phyloP scores from a whole-genome alignment of 257 asterid genomes.

The Nicotiana sylvestris region DNA sequence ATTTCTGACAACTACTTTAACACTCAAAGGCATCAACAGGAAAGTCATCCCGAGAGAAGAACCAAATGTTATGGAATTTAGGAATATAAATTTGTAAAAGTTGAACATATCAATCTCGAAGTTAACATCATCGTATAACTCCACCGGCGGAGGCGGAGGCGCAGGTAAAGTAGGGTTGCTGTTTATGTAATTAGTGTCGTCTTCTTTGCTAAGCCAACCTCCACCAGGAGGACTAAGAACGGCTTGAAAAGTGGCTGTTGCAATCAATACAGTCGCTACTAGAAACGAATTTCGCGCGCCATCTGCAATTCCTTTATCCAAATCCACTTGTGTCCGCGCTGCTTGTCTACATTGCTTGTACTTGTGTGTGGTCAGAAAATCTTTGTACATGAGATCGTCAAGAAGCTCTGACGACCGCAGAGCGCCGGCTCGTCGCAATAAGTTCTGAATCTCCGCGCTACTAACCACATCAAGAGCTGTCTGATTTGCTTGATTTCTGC shows the following conservation, averaged over 20 bases:
- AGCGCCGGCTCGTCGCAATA: not conserved
- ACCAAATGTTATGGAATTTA: not conserved
- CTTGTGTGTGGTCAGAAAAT: not conserved
- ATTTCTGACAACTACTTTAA: too few species aligned
- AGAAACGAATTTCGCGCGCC: not conserved
- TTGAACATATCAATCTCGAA: not conserved
- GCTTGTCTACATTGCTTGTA: not conserved
- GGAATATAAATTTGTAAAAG: not conserved
- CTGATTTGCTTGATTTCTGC: not conserved
- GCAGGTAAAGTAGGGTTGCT: not conserved
- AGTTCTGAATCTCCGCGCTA: not conserved
- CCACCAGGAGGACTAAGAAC: constrained; percentile 18
- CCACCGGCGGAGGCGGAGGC: not conserved
- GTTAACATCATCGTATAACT: not conserved
- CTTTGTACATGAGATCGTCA: not conserved
- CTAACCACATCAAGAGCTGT: constrained; percentile 14
- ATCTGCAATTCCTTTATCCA: not conserved
- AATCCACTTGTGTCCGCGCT: not conserved
- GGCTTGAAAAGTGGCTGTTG: constrained; percentile 3
- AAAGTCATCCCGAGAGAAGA: not conserved
- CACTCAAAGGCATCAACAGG: not conserved
- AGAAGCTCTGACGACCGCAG: not conserved
- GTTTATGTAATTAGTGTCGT: too few species aligned
- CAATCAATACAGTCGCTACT: constrained; percentile 10
- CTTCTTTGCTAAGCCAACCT: not conserved